Percentiles rank a stretch among this genome's conserved stretches.
Conservation (phyloP, 2,329 filamentous ascomycete genomes). For the Fonsecaea erecta region DNA sequence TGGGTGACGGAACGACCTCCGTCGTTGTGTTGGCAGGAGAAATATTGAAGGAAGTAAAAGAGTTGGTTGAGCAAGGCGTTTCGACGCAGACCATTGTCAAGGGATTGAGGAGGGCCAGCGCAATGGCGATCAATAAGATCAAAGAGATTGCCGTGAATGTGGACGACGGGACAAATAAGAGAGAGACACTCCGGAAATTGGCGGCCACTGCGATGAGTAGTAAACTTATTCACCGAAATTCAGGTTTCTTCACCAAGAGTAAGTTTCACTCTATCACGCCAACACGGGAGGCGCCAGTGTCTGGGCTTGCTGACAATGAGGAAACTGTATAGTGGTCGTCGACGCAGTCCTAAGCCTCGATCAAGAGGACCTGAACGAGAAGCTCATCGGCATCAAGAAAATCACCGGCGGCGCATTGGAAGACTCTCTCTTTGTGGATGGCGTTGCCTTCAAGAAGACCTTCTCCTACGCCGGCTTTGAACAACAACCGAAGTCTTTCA, state of each 20-base stretch:
- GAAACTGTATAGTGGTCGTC: slow-evolving; percentile 75
- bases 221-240: slow-evolving; percentile 98
- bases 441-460: slow-evolving; percentile 99
- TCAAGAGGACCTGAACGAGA: slow-evolving; percentile 96
- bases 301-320: slow-evolving; percentile 21
- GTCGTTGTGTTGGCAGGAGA: slow-evolving; percentile 97
- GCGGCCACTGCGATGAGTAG: slow-evolving; percentile 98
- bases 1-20: slow-evolving; percentile 96
- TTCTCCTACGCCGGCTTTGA: slow-evolving; percentile 99
- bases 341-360: slow-evolving; percentile 94
- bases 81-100: slow-evolving; percentile 98
- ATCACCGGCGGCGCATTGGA: slow-evolving; percentile 94
- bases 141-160: slow-evolving; percentile 94
- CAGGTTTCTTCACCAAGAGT: slow-evolving; percentile 97
- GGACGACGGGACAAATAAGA: slow-evolving; percentile 72
- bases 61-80: slow-evolving; percentile 93
- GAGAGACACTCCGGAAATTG: slow-evolving; percentile 86
- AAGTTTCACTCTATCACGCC: slow-evolving; percentile 43
- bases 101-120: slow-evolving; percentile 82
- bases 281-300: neutral
- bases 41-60: slow-evolving; percentile 94
- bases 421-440: slow-evolving; percentile 95
- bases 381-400: slow-evolving; percentile 97
- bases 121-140: slow-evolving; percentile 96
- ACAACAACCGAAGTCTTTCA: slow-evolving; percentile 96